phyloP scores from a whole-genome alignment of 768 basidiomycete genomes.

The Tricholoma sp. region DNA sequence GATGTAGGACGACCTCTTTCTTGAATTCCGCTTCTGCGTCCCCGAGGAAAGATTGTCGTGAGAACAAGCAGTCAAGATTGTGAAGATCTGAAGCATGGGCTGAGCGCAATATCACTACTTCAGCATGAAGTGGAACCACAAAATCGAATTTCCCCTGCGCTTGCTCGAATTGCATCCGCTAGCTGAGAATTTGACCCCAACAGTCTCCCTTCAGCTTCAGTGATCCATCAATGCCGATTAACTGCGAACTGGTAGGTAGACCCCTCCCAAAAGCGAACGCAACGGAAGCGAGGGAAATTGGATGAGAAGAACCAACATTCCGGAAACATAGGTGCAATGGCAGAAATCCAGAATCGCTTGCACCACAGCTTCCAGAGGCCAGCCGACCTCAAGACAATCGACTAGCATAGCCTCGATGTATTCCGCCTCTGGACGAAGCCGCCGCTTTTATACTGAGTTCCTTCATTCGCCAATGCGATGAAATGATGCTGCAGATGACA shows the following conservation, averaged over 20 bases:
- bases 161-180: slow-evolving; percentile 15
- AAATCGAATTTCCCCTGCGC: slow-evolving; percentile 18
- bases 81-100: slow-evolving; percentile 25
- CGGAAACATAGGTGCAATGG: slow-evolving; percentile 20
- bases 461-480: slow-evolving; percentile 15
- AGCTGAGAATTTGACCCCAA: slow-evolving; percentile 22
- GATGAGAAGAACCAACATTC: slow-evolving; percentile 15
- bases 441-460: slow-evolving; percentile 5
- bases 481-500: slow-evolving; percentile 20
- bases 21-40: slow-evolving; percentile 13
- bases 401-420: slow-evolving; percentile 22
- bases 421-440: slow-evolving; percentile 17
- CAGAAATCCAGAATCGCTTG: slow-evolving; percentile 19
- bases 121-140: slow-evolving; percentile 18
- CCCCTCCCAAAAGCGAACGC: slow-evolving; percentile 3
- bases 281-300: slow-evolving; percentile 14
- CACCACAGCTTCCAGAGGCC: slow-evolving; percentile 13
- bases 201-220: slow-evolving; percentile 21
- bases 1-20: slow-evolving; percentile 14
- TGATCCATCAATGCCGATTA: neutral
- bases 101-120: slow-evolving; percentile 15
- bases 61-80: slow-evolving; percentile 20
- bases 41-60: slow-evolving; percentile 6
- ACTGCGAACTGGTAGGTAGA: neutral
- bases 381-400: slow-evolving; percentile 11